phyloP scores from a whole-genome alignment of 1,139 yeast genomes.

The Sugiyamaella japonica region DNA sequence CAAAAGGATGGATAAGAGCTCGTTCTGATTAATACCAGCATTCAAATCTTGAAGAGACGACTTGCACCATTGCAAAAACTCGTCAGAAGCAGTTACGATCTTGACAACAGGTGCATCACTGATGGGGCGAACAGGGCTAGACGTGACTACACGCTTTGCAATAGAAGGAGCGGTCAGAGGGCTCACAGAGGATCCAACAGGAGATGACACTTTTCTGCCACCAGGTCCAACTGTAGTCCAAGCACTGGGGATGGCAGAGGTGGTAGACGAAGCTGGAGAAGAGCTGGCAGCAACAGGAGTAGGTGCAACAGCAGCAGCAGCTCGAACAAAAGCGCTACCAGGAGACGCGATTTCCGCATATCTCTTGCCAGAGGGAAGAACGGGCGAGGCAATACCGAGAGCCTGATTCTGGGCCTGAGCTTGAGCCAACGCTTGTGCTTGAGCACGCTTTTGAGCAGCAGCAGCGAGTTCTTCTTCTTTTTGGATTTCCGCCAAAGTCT shows the following conservation, averaged over 20 bases:
- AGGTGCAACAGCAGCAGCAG: background rate
- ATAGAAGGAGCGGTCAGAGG: constrained; percentile 23
- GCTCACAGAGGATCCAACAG: constrained; percentile 11
- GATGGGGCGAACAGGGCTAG: constrained; percentile 42
- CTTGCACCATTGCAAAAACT: constrained; percentile 84
- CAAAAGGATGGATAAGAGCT: constrained; percentile 74
- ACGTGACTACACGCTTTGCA: constrained; percentile 43
- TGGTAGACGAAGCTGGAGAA: constrained; percentile 11
- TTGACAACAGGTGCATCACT: constrained; percentile 36
- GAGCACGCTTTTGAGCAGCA: constrained; percentile 22
- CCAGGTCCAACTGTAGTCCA: constrained; percentile 45
- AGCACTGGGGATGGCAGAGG: constrained; percentile 32
- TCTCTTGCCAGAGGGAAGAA: constrained; percentile 22
- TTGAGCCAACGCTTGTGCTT: constrained; percentile 16
- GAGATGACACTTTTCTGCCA: constrained; percentile 35
- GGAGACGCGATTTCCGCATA: constrained; percentile 25
- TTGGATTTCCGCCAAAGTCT: constrained; percentile 51
- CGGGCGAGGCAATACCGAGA: constrained; percentile 26
- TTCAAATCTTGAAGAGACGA: constrained; percentile 66
- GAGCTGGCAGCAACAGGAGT: constrained; percentile 12
- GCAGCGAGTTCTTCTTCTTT: constrained; percentile 46
- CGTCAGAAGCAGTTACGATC: constrained; percentile 44
- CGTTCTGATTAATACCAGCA: constrained; percentile 60
- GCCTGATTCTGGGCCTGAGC: constrained; percentile 16
- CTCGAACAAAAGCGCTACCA: background rate